Percentiles rank a stretch among this genome's conserved stretches.
Conservation (phyloP, 306 rosid species). For the Cercis canadensis region DNA sequence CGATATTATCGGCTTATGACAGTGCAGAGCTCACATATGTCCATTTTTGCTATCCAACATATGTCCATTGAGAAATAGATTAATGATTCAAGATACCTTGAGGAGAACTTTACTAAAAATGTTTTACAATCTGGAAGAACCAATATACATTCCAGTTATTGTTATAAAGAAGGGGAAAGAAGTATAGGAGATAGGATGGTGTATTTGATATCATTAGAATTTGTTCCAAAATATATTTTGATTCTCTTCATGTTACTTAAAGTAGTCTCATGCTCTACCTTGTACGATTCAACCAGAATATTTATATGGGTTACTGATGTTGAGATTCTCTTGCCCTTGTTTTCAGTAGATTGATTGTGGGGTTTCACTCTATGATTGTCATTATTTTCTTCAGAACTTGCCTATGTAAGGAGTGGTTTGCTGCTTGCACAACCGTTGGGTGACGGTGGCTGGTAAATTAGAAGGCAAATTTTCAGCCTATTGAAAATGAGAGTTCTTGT, state of each 20-base stretch:
- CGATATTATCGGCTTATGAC: conserved; percentile 24
- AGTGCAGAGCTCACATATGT: conserved; percentile 5
- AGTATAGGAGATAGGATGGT: too few species aligned
- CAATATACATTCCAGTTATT: background rate
- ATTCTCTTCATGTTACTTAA: background rate
- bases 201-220: too few species aligned
- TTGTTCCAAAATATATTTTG: background rate
- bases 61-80: background rate
- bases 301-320: background rate
- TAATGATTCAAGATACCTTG: conserved; percentile 9
- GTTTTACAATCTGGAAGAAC: background rate
- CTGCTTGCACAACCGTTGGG: too few species aligned
- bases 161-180: background rate
- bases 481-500: too few species aligned
- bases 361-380: conserved; percentile 9
- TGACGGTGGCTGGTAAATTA: too few species aligned
- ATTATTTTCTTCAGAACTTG: conserved; percentile 3
- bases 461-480: too few species aligned
- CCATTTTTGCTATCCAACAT: too few species aligned
- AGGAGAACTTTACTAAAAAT: background rate
- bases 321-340: too few species aligned
- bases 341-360: too few species aligned
- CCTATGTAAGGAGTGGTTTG: background rate
- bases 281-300: background rate
- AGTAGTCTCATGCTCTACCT: background rate